Conservation (phyloP, 306 rosid genomes). For the Cucurbita argyrosperma region DNA sequence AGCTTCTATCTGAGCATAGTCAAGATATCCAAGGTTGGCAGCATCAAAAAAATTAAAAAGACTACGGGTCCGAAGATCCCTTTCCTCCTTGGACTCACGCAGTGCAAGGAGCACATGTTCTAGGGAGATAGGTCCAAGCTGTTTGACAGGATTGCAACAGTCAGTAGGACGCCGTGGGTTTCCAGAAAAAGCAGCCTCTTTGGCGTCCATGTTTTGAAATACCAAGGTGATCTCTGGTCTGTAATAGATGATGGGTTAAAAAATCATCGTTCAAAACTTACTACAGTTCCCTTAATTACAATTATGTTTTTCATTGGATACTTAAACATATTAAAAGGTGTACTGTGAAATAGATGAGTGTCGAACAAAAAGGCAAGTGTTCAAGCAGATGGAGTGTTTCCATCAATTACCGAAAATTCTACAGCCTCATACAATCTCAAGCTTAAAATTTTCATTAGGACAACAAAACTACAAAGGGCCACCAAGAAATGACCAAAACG, state of each 20-base stretch:
- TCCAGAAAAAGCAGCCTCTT: not conserved
- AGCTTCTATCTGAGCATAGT: conserved; percentile 51
- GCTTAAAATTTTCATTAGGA: not conserved
- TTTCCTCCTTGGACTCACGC: conserved; percentile 67
- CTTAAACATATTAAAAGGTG: not conserved
- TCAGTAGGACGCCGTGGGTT: conserved; percentile 5
- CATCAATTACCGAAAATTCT: not conserved
- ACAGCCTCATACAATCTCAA: not conserved
- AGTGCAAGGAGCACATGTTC: conserved; percentile 79
- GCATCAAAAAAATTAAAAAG: conserved; percentile 70
- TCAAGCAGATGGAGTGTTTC: not conserved
- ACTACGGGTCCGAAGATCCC: conserved; percentile 49
- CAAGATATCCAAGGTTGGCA: conserved; percentile 48
- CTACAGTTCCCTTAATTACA: not conserved
- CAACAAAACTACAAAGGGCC: not conserved
- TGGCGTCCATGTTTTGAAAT: not conserved
- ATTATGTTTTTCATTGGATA: not conserved
- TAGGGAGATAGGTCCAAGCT: conserved; percentile 55
- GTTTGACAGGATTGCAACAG: conserved; percentile 45
- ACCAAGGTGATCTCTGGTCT: not conserved
- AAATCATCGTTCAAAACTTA: not conserved
- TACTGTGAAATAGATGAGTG: not conserved
- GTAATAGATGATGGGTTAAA: not conserved
- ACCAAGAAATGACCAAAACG: too few relatives aligned
- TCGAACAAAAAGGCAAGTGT: not conserved